Evolutionary conservation across 164 flowering plant species (phyloP).

Genomic region (Magnolia changhungtana): DNA sequence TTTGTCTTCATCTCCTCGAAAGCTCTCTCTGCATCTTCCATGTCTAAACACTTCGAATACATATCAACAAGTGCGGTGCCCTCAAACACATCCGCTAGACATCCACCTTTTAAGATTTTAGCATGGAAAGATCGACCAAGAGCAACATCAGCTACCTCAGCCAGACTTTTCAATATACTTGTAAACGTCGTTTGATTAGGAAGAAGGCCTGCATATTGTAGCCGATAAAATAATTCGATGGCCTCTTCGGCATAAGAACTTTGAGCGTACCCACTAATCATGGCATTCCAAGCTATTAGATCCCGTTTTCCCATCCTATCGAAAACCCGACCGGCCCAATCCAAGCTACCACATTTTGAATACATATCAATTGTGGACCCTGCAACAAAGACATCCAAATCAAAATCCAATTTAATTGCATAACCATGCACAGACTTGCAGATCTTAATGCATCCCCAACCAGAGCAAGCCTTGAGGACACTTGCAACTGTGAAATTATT

Average conservation of each 20-base stretch:
- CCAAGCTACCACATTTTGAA: slow-evolving; percentile 8
- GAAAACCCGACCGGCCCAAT: slow-evolving; percentile 2
- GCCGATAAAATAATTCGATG: background rate
- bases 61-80: slow-evolving; percentile 14
- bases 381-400: slow-evolving; percentile 6
- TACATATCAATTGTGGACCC: slow-evolving; percentile 9
- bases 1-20: slow-evolving; percentile 7
- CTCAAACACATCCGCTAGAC: slow-evolving; percentile 5
- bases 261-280: slow-evolving; percentile 14
- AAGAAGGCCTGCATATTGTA: slow-evolving; percentile 5
- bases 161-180: slow-evolving; percentile 9
- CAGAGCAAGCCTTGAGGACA: slow-evolving; percentile 11
- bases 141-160: slow-evolving; percentile 2
- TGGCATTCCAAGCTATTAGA: slow-evolving; percentile 12
- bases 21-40: slow-evolving; percentile 6
- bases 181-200: slow-evolving; percentile 9
- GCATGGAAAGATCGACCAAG: slow-evolving; percentile 7
- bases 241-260: slow-evolving; percentile 7
- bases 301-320: slow-evolving; percentile 8
- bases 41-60: slow-evolving; percentile 6
- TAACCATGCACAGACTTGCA: slow-evolving; percentile 8
- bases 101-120: slow-evolving; percentile 8
- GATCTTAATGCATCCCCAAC: background rate
- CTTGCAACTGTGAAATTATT: slow-evolving; percentile 11
- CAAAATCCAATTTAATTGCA: slow-evolving; percentile 3